Evolutionary conservation across 2,329 filamentous ascomycete genomes (phyloP), one percentile per base, ranked within the genome.

Genomic region (Ascomycota sp.): DNA sequence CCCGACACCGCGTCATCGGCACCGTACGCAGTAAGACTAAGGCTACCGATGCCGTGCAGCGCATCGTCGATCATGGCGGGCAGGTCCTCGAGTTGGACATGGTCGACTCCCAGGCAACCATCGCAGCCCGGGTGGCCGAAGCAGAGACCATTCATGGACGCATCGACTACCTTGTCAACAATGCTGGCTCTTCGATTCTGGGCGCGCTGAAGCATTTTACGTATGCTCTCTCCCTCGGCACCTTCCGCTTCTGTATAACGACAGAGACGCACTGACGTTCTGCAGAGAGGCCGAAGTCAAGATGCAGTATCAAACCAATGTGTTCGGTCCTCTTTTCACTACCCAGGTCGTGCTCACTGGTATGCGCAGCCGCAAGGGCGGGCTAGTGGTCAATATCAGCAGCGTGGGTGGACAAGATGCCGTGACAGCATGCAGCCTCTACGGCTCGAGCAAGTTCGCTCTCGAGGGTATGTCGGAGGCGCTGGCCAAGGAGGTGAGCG

Each of bases 121-220:
- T 47, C 33, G 37, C 35, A 12, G 31, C 37, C 29, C 45, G 44
- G 27, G 33, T 50, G 2, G 37, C 42, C 9, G 40, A 40, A 6
- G 47, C 43, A 6, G 44, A 25, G 48, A 27, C 21, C 53, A 26
- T 9, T 33, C 44, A 43, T 27, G 45, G 47, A 7, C 29, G 33
- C 2, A 55, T 69, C 29, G 64, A 69, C 31, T 52, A 65, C 4
- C 46, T 69, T 5, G 55, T 68, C 7, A 39, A 38, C 40, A 63
- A 64, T 37, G 63, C 65, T 2, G 65, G 58, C 3, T 57, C 50
- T 34, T 53, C 52, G 6, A 10, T 25, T 6, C 28, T 34, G n/a
- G 32, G 32, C 9, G 2, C 26, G 11, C 44, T 27, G 32, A 12
- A 31, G 11, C 9, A 25, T 10, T 29, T 29, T 26, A 13, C 31